Conservation (phyloP, 2,329 filamentous ascomycete genomes). For the Elsinoe necatrix region DNA sequence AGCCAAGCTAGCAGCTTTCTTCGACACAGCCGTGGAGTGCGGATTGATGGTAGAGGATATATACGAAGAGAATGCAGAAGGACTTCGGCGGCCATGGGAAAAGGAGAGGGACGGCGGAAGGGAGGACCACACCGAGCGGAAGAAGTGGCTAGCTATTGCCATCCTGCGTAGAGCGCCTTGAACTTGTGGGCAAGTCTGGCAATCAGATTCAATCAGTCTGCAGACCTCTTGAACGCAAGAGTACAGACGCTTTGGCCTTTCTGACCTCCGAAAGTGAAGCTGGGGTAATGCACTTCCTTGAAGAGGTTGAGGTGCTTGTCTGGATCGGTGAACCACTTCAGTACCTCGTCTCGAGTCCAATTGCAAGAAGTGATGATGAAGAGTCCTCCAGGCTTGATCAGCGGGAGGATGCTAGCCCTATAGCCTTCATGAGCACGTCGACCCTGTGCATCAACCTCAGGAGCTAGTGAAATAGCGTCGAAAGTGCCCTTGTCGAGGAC, state of each 20-base stretch:
- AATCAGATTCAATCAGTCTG: background rate
- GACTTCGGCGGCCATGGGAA: slow-evolving; percentile 53
- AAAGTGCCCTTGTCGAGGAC: slow-evolving; percentile 98
- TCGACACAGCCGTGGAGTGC: slow-evolving; percentile 44
- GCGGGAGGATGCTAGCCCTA: slow-evolving; percentile 53
- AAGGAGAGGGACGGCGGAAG: slow-evolving; percentile 46
- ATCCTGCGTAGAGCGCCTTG: slow-evolving; percentile 24
- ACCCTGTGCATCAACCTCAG: slow-evolving; percentile 44
- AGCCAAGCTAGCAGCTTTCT: slow-evolving; percentile 57
- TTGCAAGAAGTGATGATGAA: slow-evolving; percentile 93
- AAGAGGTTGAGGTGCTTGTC: slow-evolving; percentile 50
- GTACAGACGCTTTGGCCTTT: slow-evolving; percentile 86
- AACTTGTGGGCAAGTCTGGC: background rate
- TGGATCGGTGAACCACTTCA: slow-evolving; percentile 60
- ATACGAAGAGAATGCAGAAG: slow-evolving; percentile 61
- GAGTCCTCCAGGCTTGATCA: slow-evolving; percentile 63
- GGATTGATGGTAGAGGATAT: slow-evolving; percentile 56
- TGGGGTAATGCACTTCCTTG: slow-evolving; percentile 68
- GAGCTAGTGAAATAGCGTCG: slow-evolving; percentile 77
- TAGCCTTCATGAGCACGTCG: slow-evolving; percentile 68
- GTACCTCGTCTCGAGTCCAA: slow-evolving; percentile 87
- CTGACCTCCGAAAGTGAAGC: slow-evolving; percentile 80
- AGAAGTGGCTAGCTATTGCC: slow-evolving; percentile 61
- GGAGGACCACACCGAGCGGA: slow-evolving; percentile 55
- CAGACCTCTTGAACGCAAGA: slow-evolving; percentile 58